A percentile compares a stretch with the other conserved stretches of the same genome.
phyloP scores from a whole-genome alignment of 164 flowering plant genomes.

The Umbilicus rupestris region DNA sequence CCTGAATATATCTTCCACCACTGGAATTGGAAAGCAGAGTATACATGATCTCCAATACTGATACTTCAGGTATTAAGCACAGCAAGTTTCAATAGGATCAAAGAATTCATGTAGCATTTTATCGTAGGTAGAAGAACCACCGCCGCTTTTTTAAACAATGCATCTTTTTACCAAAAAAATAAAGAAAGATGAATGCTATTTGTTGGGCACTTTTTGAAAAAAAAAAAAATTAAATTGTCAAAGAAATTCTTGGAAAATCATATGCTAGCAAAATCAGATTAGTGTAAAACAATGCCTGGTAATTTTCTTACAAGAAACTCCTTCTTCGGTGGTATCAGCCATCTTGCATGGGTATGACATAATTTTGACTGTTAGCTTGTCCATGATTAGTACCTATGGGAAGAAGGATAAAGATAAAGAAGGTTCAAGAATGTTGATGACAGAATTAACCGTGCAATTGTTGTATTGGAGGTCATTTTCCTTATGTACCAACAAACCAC shows the following conservation, averaged over 20 bases:
- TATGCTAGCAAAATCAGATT: too few relatives aligned
- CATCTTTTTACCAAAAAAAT: too few relatives aligned
- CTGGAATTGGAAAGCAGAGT: constrained; percentile 34
- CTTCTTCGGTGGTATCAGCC: constrained; percentile 95
- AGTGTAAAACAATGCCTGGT: not conserved
- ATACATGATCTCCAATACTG: not conserved
- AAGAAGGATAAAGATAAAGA: constrained; percentile 7
- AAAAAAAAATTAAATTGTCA: not conserved
- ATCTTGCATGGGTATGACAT: constrained; percentile 94
- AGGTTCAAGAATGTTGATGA: not conserved
- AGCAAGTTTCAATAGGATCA: not conserved
- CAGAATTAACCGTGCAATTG: not conserved
- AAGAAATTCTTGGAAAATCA: not conserved
- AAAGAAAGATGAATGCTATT: too few relatives aligned
- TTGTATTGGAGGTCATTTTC: not conserved
- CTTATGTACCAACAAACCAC: not conserved
- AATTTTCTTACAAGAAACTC: constrained; percentile 79
- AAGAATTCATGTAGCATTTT: not conserved
- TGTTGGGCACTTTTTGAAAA: too few relatives aligned
- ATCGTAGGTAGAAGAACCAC: not conserved
- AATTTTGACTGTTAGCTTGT: constrained; percentile 83
- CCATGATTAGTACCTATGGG: constrained; percentile 92
- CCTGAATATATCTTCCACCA: constrained; percentile 94
- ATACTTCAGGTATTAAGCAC: not conserved
- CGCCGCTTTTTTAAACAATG: not conserved